phyloP scores from a whole-genome alignment of 2,329 filamentous ascomycete genomes.

The Calonectria crousiana region DNA sequence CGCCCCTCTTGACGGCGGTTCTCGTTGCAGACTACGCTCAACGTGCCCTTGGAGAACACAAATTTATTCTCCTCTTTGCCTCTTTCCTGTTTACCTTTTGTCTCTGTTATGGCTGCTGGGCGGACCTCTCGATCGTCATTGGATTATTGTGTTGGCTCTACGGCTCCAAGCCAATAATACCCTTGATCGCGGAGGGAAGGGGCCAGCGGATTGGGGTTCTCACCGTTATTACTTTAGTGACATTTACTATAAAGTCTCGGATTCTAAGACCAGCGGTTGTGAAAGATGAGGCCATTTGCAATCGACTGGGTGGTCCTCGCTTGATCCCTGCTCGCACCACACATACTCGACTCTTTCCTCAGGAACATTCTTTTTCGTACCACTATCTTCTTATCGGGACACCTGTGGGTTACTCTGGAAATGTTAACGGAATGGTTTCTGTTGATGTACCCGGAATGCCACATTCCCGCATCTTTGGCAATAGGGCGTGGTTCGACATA shows the following conservation, averaged over 20 bases:
- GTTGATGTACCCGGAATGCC: conserved; percentile 45
- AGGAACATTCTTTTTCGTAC: conserved; percentile 76
- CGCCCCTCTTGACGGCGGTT: conserved; percentile 37
- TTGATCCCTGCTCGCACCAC: conserved; percentile 75
- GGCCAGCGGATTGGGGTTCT: conserved; percentile 13
- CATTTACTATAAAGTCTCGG: background rate
- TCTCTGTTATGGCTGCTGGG: conserved; percentile 30
- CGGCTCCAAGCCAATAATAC: conserved; percentile 8
- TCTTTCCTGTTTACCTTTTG: conserved; percentile 32
- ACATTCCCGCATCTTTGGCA: conserved; percentile 45
- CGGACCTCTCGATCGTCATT: conserved; percentile 43
- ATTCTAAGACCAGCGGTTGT: background rate
- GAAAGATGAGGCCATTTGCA: background rate
- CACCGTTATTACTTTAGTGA: background rate
- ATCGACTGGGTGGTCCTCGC: conserved; percentile 52
- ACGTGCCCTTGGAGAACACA: conserved; percentile 13
- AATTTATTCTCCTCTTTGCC: background rate
- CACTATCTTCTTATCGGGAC: conserved; percentile 78
- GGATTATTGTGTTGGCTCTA: conserved; percentile 39
- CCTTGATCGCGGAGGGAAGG: conserved; percentile 8
- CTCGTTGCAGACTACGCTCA: conserved; percentile 37
- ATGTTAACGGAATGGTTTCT: conserved; percentile 68
- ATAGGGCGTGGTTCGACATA: conserved; percentile 68
- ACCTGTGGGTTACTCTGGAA: conserved; percentile 72
- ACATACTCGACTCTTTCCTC: conserved; percentile 75